Percentiles rank a stretch among this genome's conserved stretches.
Evolutionary conservation across 306 rosid genomes (phyloP).

Genomic region (Cercis canadensis): DNA sequence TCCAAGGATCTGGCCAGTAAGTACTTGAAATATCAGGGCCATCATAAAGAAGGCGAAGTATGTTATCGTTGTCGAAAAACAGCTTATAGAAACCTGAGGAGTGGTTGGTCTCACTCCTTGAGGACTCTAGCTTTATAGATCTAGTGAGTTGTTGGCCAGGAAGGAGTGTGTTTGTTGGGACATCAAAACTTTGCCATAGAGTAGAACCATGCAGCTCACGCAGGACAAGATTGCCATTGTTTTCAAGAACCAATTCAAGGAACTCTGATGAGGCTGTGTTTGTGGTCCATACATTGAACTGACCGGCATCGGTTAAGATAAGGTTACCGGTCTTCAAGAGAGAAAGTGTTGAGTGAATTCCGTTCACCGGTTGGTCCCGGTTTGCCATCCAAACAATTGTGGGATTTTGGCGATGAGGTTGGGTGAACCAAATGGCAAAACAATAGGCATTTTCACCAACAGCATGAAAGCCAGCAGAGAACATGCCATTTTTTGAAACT

Average conservation of each 20-base stretch:
- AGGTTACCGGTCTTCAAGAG: not conserved
- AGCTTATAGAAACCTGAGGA: not conserved
- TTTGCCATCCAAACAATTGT: constrained; percentile 5
- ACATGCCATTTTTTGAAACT: constrained; percentile 13
- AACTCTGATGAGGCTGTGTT: not conserved
- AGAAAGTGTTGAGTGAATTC: not conserved
- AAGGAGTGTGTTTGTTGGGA: constrained; percentile 37
- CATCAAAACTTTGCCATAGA: constrained; percentile 41
- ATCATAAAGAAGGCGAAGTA: not conserved
- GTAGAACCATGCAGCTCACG: not conserved
- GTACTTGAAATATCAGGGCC: not conserved
- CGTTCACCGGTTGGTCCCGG: not conserved
- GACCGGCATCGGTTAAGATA: not conserved
- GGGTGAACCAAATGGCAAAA: constrained; percentile 25
- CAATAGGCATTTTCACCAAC: constrained; percentile 42
- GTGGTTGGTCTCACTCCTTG: not conserved
- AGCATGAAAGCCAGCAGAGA: constrained; percentile 34
- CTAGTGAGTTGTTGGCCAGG: constrained; percentile 32
- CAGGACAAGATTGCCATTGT: constrained; percentile 32
- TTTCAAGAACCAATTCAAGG: not conserved
- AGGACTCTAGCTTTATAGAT: not conserved
- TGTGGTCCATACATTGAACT: not conserved
- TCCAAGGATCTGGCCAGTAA: not conserved
- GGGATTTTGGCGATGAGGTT: too few relatives aligned
- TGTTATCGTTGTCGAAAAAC: not conserved